Percentiles rank a stretch among this genome's conserved stretches.
Conservation (phyloP, 768 basidiomycete genomes). For the Pilatotrama ljubarskyi region DNA sequence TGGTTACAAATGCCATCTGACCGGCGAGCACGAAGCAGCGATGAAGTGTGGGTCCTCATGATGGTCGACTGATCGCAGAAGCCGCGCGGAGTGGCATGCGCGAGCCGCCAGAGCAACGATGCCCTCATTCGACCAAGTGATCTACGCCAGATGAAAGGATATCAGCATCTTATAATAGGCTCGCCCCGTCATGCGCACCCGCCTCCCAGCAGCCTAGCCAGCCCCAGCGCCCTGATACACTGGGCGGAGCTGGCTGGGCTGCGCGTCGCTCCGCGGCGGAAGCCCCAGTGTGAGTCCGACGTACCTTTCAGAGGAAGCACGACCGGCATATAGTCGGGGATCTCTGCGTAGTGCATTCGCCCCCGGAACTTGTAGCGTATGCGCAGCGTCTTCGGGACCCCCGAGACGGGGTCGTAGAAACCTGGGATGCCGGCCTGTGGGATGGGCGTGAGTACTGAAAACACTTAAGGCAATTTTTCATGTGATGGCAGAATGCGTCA, state of each 20-base stretch:
- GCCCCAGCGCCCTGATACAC: not conserved
- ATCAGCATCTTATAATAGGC: conserved; percentile 19
- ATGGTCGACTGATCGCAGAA: conserved; percentile 16
- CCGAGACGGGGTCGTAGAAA: conserved; percentile 85
- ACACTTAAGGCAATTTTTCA: not conserved
- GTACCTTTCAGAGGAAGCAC: conserved; percentile 76
- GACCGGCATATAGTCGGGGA: conserved; percentile 65
- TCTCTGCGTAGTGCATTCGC: conserved; percentile 73
- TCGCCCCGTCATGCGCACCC: not conserved
- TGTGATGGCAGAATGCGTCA: conserved; percentile 15
- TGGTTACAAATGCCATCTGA: conserved; percentile 7
- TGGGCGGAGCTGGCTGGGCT: not conserved
- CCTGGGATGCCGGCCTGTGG: conserved; percentile 68
- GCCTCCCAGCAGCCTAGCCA: not conserved
- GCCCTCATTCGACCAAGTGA: conserved; percentile 22
- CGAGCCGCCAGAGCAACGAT: conserved; percentile 10
- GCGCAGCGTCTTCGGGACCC: conserved; percentile 65
- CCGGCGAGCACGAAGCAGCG: conserved; percentile 9
- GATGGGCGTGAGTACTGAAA: not conserved
- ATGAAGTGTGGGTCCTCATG: conserved; percentile 16
- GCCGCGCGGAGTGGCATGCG: conserved; percentile 8
- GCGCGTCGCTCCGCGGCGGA: not conserved
- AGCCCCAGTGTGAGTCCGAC: conserved; percentile 27
- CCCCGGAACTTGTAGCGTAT: conserved; percentile 79
- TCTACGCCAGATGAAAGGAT: conserved; percentile 18